phyloP scores from a whole-genome alignment of 73 alveolate species.

The Paramecium primaurelia region DNA sequence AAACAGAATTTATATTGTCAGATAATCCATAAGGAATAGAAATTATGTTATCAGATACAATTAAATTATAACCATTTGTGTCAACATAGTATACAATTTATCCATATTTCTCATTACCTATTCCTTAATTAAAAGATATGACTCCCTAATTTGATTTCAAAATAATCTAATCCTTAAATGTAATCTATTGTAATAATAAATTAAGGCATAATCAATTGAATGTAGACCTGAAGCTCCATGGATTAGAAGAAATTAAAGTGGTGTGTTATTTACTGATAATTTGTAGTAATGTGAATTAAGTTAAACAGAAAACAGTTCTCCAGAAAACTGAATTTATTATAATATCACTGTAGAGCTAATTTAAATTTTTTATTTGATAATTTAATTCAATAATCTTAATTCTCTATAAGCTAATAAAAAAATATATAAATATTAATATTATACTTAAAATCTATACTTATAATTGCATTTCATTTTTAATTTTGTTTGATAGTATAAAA shows the following conservation, averaged over 20 bases:
- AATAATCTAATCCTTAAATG: background rate
- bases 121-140: background rate
- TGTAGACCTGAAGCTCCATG: conserved; percentile 70
- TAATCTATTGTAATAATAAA: background rate
- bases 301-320: background rate
- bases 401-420: too few relatives aligned
- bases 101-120: conserved; percentile 47
- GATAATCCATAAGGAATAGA: background rate
- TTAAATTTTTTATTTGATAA: too few relatives aligned
- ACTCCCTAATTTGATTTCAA: conserved; percentile 18
- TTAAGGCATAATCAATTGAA: conserved; percentile 12
- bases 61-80: background rate
- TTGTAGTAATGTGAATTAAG: conserved; percentile 17
- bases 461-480: too few relatives aligned
- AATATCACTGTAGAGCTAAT: background rate
- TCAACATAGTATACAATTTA: background rate
- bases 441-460: too few relatives aligned
- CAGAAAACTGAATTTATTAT: background rate
- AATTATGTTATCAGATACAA: background rate
- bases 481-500: background rate
- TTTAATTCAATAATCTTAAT: too few relatives aligned
- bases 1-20: background rate
- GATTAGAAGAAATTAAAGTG: conserved; percentile 59
- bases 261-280: conserved; percentile 62
- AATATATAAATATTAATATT: too few relatives aligned